phyloP scores from a whole-genome alignment of 2,329 filamentous ascomycete genomes.

The Chaetomium sp. region DNA sequence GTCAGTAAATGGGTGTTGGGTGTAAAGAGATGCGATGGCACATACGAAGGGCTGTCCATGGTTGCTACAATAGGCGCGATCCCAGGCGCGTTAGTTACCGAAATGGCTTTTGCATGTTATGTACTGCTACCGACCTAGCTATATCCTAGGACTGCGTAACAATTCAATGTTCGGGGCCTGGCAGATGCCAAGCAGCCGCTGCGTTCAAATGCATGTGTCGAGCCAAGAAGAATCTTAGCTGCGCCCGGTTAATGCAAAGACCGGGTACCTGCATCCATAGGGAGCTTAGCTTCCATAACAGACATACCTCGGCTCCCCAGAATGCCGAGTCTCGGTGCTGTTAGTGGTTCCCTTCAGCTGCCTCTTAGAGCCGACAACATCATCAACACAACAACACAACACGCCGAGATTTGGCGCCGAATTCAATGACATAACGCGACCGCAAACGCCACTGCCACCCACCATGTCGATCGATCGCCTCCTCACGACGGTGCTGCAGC shows the following conservation, averaged over 20 bases:
- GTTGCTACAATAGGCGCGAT: neutral
- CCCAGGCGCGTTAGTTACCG: neutral
- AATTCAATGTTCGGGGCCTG: neutral
- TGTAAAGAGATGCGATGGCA: neutral
- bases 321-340: neutral
- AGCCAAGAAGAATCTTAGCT: neutral
- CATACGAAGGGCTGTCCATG: constrained; percentile 31
- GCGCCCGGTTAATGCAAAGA: constrained; percentile 26
- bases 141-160: neutral
- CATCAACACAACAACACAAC: neutral
- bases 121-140: neutral
- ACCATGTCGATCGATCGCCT: constrained; percentile 68
- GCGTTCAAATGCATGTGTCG: neutral
- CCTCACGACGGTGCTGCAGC: constrained; percentile 65
- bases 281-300: no score
- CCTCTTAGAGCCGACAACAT: neutral
- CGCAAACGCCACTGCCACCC: neutral
- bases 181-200: neutral
- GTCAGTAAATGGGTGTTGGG: neutral
- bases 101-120: neutral
- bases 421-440: neutral
- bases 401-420: neutral
- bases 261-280: constrained; percentile 25
- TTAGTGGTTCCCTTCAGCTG: neutral
- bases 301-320: constrained; percentile 28